These are phyloP conservation scores for Ephemerocybe angulata DNA, from an alignment of 768 basidiomycete genomes.

Conservation along the genomic window DNA sequence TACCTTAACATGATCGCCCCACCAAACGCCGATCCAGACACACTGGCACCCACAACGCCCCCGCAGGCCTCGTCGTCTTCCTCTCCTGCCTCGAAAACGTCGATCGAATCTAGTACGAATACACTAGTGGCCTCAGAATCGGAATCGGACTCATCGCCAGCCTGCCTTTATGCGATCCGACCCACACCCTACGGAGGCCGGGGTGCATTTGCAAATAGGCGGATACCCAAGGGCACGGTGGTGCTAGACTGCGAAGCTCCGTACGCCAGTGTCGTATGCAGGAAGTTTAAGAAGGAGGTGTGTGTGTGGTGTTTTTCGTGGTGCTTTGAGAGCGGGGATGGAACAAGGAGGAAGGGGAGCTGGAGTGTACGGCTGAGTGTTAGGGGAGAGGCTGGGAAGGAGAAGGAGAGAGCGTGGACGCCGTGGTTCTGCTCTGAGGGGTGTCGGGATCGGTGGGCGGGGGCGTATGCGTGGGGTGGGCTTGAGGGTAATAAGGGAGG, in stretches of 20 bases:
- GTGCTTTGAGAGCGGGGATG: slow-evolving; percentile 42
- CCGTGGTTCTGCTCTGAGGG: slow-evolving; percentile 53
- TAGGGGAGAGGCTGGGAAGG: background rate
- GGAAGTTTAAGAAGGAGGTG: slow-evolving; percentile 62
- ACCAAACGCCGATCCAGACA: too few species aligned
- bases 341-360: slow-evolving; percentile 31
- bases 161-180: slow-evolving; percentile 19
- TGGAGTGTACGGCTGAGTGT: slow-evolving; percentile 34
- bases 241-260: slow-evolving; percentile 46
- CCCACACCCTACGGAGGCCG: slow-evolving; percentile 48
- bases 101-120: too few species aligned
- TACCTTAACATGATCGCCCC: too few species aligned
- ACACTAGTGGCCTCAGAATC: too few species aligned
- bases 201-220: slow-evolving; percentile 44
- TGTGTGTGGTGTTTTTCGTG: slow-evolving; percentile 66
- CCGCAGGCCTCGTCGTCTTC: too few species aligned
- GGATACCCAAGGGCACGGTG: slow-evolving; percentile 40
- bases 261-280: slow-evolving; percentile 56
- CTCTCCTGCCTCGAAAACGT: too few species aligned
- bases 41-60: too few species aligned
- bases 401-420: slow-evolving; percentile 10
- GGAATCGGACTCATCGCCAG: too few species aligned
- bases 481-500: background rate
- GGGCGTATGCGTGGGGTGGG: slow-evolving; percentile 18
- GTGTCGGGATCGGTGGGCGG: slow-evolving; percentile 46